These are phyloP conservation scores for Leccinum sublutescens DNA, from an alignment of 768 basidiomycete species.

Conservation along the genomic window DNA sequence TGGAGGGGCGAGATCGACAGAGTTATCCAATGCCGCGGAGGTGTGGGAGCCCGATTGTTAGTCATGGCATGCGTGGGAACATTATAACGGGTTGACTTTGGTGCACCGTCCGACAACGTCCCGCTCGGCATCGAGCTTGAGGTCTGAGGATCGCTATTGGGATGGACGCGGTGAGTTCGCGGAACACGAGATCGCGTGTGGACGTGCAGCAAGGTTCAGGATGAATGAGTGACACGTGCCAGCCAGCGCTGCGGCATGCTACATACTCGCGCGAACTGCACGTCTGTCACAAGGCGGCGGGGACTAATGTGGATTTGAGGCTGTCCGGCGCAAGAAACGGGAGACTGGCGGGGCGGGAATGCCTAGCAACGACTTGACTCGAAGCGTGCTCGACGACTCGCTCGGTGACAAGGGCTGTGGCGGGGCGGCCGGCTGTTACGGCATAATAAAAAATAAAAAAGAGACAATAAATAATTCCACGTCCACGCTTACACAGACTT, in stretches of 20 bases:
- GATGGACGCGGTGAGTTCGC: constrained; percentile 9
- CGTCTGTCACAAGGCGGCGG: neutral
- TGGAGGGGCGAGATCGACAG: neutral
- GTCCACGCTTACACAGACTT: constrained; percentile 21
- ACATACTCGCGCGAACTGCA: no score
- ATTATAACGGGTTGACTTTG: no score
- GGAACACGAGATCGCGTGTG: neutral
- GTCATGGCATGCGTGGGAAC: constrained; percentile 2
- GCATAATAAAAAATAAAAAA: constrained; percentile 7
- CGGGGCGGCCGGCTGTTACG: constrained; percentile 21
- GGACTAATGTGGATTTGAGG: neutral
- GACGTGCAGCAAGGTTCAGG: neutral
- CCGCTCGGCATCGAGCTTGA: neutral
- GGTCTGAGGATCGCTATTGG: neutral
- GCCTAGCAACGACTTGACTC: neutral
- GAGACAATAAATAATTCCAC: constrained; percentile 28
- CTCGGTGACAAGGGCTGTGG: constrained; percentile 10
- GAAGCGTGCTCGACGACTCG: neutral
- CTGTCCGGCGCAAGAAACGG: neutral
- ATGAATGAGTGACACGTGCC: neutral
- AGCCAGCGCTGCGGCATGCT: neutral
- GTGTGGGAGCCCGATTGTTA: neutral
- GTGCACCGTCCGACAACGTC: neutral
- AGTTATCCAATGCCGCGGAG: constrained; percentile 10
- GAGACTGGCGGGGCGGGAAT: neutral